Percentiles rank a stretch among this genome's conserved stretches.
These are phyloP conservation scores for Calonectria leucothoes DNA, from an alignment of 2,329 filamentous ascomycete genomes.

Conservation along the genomic window DNA sequence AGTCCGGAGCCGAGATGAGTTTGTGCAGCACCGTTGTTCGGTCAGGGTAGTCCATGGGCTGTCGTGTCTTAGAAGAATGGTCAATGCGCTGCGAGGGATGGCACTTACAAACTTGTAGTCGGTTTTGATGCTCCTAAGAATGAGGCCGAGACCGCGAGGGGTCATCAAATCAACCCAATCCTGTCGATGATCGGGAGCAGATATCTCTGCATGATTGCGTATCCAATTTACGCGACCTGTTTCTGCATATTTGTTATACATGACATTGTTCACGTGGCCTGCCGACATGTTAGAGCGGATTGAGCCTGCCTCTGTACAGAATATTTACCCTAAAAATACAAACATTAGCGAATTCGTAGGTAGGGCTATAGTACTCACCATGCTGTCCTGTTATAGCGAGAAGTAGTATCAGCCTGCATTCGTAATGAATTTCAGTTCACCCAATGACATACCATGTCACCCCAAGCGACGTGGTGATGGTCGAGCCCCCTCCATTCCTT, in stretches of 20 bases:
- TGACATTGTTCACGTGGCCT: constrained; percentile 86
- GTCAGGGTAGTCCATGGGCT: constrained; percentile 89
- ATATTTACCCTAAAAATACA: constrained; percentile 16
- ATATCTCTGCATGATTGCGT: constrained; percentile 72
- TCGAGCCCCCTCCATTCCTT: constrained; percentile 69
- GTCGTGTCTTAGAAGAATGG: background rate
- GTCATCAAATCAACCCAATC: constrained; percentile 79
- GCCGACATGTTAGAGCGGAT: background rate
- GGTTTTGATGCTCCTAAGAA: constrained; percentile 81
- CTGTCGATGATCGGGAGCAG: constrained; percentile 69
- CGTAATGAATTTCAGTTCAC: constrained; percentile 21
- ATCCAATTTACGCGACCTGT: constrained; percentile 84
- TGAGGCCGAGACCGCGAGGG: constrained; percentile 75
- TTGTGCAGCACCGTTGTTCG: constrained; percentile 87
- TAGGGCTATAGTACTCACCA: constrained; percentile 55
- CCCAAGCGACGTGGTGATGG: constrained; percentile 80
- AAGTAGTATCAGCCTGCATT: background rate
- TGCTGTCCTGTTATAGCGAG: constrained; percentile 55
- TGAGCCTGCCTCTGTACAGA: background rate
- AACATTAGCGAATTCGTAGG: background rate
- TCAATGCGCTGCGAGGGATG: background rate
- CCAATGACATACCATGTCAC: constrained; percentile 77
- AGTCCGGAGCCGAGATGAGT: constrained; percentile 65
- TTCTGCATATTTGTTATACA: constrained; percentile 87
- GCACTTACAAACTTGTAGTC: constrained; percentile 87